Conservation (phyloP, 768 basidiomycete genomes). For the Boletus reticulatus region DNA sequence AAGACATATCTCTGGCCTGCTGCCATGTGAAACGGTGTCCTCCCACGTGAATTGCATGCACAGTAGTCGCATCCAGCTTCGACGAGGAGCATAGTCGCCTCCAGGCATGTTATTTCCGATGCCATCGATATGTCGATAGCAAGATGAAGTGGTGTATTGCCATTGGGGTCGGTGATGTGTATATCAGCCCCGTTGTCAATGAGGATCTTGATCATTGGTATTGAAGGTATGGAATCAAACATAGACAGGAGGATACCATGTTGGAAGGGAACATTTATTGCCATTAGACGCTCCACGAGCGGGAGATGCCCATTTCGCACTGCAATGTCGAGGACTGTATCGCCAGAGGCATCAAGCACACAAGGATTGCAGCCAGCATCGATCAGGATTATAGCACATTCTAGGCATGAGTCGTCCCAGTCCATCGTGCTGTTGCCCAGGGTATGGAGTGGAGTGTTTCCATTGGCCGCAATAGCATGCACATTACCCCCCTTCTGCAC, state of each 20-base stretch:
- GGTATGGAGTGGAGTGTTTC: neutral
- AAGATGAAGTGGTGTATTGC: neutral
- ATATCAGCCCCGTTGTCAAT: neutral
- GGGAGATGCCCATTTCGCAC: neutral
- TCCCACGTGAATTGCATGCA: neutral
- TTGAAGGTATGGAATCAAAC: no score
- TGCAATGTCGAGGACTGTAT: neutral
- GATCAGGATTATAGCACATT: neutral
- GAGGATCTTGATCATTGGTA: neutral
- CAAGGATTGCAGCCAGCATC: neutral
- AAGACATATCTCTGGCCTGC: neutral
- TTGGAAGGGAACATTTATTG: no score
- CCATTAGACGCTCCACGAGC: neutral
- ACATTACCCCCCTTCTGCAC: neutral
- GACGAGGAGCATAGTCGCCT: neutral
- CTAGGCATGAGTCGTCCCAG: neutral
- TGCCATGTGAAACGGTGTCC: neutral
- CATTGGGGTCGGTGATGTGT: neutral
- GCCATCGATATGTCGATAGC: neutral
- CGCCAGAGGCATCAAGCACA: neutral
- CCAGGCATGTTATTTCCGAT: neutral
- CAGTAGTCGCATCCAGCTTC: neutral
- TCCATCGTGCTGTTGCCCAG: neutral
- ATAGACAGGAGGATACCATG: neutral
- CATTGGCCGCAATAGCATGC: neutral